Percentiles rank a stretch among this genome's conserved stretches.
Evolutionary conservation across 176 grass and related monocot species (phyloP).

Genomic region (Aegilops bicornis): DNA sequence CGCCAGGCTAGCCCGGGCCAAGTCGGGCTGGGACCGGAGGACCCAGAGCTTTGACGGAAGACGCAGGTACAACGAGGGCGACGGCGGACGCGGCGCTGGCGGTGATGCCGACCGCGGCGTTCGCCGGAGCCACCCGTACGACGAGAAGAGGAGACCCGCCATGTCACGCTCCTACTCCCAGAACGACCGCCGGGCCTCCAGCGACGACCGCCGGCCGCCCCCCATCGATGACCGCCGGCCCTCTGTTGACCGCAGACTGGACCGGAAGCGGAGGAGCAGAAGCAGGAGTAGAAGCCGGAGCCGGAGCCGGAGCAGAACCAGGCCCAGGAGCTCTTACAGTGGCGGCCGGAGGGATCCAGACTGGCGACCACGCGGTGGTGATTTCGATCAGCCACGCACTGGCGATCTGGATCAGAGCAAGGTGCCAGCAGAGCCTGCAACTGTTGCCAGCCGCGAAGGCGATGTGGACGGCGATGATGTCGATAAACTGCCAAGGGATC

Average conservation of each 20-base stretch:
- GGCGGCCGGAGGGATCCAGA: conserved; percentile 29
- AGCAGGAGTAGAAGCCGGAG: conserved; percentile 31
- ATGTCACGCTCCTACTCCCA: conserved; percentile 45
- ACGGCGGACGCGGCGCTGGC: neutral
- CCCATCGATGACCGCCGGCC: neutral
- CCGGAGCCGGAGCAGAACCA: conserved; percentile 38
- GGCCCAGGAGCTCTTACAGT: neutral
- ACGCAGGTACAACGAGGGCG: conserved; percentile 16
- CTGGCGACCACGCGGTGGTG: neutral
- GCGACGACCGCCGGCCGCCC: neutral
- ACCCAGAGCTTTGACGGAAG: conserved; percentile 47
- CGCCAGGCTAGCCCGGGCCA: conserved; percentile 10
- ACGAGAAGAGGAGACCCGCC: conserved; percentile 31
- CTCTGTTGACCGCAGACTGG: conserved; percentile 16
- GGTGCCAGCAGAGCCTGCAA: neutral
- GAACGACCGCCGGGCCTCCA: conserved; percentile 29
- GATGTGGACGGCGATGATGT: neutral
- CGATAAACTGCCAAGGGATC: neutral
- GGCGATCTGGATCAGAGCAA: conserved; percentile 31
- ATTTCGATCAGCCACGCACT: conserved; percentile 8
- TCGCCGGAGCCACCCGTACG: conserved; percentile 31
- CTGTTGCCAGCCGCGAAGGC: neutral
- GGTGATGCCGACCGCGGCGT: neutral
- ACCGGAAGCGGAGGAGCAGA: conserved; percentile 38
- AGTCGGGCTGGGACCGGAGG: conserved; percentile 48